phyloP scores from a whole-genome alignment of 169 alveolate species.

The Plasmodium ovale region DNA sequence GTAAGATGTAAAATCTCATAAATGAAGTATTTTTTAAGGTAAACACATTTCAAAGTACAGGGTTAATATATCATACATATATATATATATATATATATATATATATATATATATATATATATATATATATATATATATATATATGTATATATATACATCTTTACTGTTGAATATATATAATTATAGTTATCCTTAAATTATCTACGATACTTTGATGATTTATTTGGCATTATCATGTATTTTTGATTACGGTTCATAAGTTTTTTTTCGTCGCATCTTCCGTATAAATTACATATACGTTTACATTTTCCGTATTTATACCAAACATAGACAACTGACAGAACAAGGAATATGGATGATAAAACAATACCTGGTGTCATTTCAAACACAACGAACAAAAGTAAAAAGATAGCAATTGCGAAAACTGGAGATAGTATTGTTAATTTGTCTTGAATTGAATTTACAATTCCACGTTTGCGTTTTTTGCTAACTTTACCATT shows the following conservation, averaged over 20 bases:
- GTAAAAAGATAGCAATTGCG: neutral
- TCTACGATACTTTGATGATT: neutral
- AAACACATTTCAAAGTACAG: too few relatives aligned
- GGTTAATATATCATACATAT: too few relatives aligned
- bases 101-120: too few relatives aligned
- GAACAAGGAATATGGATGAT: neutral
- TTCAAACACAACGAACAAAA: neutral
- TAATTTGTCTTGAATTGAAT: neutral
- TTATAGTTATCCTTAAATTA: too few relatives aligned
- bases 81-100: too few relatives aligned
- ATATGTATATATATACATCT: too few relatives aligned
- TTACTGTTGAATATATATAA: neutral
- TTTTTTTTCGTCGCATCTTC: neutral
- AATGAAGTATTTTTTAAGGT: too few relatives aligned
- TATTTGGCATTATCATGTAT: neutral
- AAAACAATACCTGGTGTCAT: neutral
- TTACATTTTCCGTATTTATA: constrained; percentile 16
- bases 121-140: too few relatives aligned
- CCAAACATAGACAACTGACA: constrained; percentile 1
- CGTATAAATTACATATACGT: constrained; percentile 4
- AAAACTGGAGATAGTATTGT: constrained; percentile 3
- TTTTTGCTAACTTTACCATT: neutral
- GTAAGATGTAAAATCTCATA: too few relatives aligned
- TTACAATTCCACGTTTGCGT: neutral
- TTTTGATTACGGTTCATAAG: neutral